Base-by-base conservation (phyloP, 208 protist genomes). In the Trypanosoma conorhini region DNA sequence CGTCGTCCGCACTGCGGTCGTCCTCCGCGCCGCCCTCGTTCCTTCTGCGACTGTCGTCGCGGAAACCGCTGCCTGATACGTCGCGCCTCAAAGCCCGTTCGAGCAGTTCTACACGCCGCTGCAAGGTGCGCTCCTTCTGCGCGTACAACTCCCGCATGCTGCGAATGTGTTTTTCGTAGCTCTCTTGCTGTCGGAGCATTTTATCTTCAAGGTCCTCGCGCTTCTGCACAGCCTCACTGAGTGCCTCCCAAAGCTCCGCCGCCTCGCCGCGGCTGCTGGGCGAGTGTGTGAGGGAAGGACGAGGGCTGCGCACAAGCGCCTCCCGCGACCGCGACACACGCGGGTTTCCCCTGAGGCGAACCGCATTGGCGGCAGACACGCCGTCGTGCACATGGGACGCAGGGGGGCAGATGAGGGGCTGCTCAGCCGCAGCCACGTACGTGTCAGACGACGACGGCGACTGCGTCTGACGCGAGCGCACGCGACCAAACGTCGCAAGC, bases 81-180 rank as follows among this genome's bases (percentile, higher is more conserved):
- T 59, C 58, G 50, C 21, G 46, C 13, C 26, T 30, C 3, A 67
- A 15, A 44, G 66, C 21, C 4, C 22, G 48, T 62, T 74, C 69
- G 10, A 74, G 61, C 21, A 67, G 19, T 28, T 55, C n/a, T 28
- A 74, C 31, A 30, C 62, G 59, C n/a, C 24, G 56, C 40, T 48
- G 19, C 24, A 79, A 44, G 19, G 74, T 79, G 3, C 12, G 26
- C 50, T 74, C 67, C 68, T 67, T 66, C 52, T 70, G 58, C 17
- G 24, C 21, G 44, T 79, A 54, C 61, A 74, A 50, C 1, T 62
- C 55, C 62, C 65, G 52, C 67, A 74, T 65, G 28, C 44, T 42
- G 21, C n/a, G 35, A 5, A 79, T 21, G 51, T 73, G 74, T 24
- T 64, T 58, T 50, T 69, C 52, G 28, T 72, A 48, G 7, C 22